A percentile compares a stretch with the other conserved stretches of the same genome.
These are phyloP conservation scores for Naumovozyma dairenensis DNA, from an alignment of 805 yeast genomes.

Conservation along the genomic window DNA sequence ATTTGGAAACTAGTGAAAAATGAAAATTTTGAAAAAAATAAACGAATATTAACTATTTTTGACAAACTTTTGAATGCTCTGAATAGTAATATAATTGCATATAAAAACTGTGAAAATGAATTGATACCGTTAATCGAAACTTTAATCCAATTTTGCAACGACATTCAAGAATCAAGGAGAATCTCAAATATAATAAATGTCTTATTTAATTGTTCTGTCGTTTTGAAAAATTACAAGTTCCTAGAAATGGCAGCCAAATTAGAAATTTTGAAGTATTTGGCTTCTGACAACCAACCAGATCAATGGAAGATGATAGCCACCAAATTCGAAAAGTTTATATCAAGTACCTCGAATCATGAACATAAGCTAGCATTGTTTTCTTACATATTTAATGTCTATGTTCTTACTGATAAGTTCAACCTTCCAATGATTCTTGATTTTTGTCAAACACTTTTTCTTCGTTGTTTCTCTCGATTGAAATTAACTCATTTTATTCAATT, in stretches of 20 bases:
- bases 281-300: slow-evolving; percentile 1
- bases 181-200: slow-evolving; percentile 21
- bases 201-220: slow-evolving; percentile 20
- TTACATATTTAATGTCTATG: slow-evolving; percentile 15
- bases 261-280: slow-evolving; percentile 8
- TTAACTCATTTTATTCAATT: slow-evolving; percentile 6
- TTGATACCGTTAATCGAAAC: slow-evolving; percentile 3
- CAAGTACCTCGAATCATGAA: slow-evolving; percentile 5
- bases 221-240: slow-evolving; percentile 8
- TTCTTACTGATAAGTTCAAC: slow-evolving; percentile 4
- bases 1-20: slow-evolving; percentile 8
- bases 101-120: not conserved
- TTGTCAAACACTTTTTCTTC: slow-evolving; percentile 9
- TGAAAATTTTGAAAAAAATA: slow-evolving; percentile 5
- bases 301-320: slow-evolving; percentile 2
- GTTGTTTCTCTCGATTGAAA: slow-evolving; percentile 10
- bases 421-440: slow-evolving; percentile 9
- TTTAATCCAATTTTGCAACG: slow-evolving; percentile 14
- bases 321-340: slow-evolving; percentile 18
- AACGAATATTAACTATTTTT: slow-evolving; percentile 5
- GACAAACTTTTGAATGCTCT: slow-evolving; percentile 17
- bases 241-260: slow-evolving; percentile 9
- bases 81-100: slow-evolving; percentile 9
- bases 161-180: slow-evolving; percentile 15
- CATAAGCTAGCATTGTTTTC: slow-evolving; percentile 12